Evolutionary conservation across 768 basidiomycete genomes (phyloP), one percentile per base, ranked within the genome.

Genomic region (Sistotremastrum niveocremeum): DNA sequence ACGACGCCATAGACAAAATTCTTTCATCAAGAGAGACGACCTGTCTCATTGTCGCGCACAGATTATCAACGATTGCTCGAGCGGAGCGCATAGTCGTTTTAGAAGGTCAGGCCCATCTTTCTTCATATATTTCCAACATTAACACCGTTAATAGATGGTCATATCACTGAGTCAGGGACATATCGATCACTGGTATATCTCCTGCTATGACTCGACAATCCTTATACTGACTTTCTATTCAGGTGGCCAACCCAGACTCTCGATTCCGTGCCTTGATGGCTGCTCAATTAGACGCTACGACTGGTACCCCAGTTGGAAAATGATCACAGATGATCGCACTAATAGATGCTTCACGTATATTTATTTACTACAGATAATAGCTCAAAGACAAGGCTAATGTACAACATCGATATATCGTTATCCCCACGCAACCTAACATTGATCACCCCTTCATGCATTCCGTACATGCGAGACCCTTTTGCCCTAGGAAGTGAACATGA

Each of bases 41-140:
- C 2, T 90, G 89, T 54, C 59, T 91, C 29, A 81, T 93, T 46
- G 88, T 93, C 12, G 90, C 90, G 1, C 90, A 95, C 62, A 71
- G 90, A 42, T 59, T 95, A 45, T 89, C 86, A 28, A 90, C 90
- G 3, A 89, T 95, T 46, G 86, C 90, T 3, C 68, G 89, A 45
- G 88, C 90, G 2, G 88, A 91, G 57, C 71, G 85, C 37, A 86
- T 95, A 39, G 85, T 88, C 5, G 89, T 95, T 12, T 70, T 95
- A 12, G 89, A 95, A 66, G 81, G 81, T 81, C 41, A n/a, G 64
- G 53, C 7, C 30, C 44, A 9, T 8, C 2, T 28, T 47, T 32
- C 33, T 40, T 31, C 38, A 43, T 20, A 29, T 12, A 35, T 8
- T 5, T 48, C 3, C 7, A 42, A 10, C 34, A 41, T 20, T 7